Evolutionary conservation across 202 grass and related monocot species (phyloP).

Genomic region (Digitaria exilis): DNA sequence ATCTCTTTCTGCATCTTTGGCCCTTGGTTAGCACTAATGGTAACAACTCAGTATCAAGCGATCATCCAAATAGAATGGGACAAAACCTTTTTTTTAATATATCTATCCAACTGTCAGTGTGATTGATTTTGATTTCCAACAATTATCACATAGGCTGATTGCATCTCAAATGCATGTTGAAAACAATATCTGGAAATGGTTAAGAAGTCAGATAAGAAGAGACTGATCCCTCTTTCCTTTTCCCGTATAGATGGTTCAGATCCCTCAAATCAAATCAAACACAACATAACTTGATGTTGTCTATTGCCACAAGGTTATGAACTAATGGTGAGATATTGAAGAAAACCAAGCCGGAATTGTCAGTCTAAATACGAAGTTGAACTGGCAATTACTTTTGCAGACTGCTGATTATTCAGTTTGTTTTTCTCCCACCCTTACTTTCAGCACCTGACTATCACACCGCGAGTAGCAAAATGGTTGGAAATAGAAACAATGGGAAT

Average conservation of each 20-base stretch:
- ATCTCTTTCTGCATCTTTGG: background rate
- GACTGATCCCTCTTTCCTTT: slow-evolving; percentile 43
- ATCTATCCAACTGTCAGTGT: background rate
- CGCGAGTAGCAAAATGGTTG: background rate
- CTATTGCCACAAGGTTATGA: background rate
- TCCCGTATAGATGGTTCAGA: slow-evolving; percentile 22
- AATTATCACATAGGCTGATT: slow-evolving; percentile 36
- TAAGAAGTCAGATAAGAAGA: slow-evolving; percentile 41
- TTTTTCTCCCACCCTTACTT: slow-evolving; percentile 43
- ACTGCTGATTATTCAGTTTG: slow-evolving; percentile 17
- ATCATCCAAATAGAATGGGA: slow-evolving; percentile 26
- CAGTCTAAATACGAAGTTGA: no score
- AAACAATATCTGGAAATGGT: background rate
- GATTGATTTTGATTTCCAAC: slow-evolving; percentile 35
- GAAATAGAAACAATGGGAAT: background rate
- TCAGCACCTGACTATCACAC: background rate
- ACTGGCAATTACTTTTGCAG: background rate
- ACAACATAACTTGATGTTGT: background rate
- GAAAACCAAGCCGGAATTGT: no score
- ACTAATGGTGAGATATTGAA: slow-evolving; percentile 48
- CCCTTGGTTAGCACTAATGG: background rate
- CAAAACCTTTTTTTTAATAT: slow-evolving; percentile 33
- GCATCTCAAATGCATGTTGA: background rate
- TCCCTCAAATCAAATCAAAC: slow-evolving; percentile 39
- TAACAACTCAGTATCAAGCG: background rate